Evolutionary conservation across 805 yeast genomes (phyloP).

Genomic region (Jamesozyma rosinii): DNA sequence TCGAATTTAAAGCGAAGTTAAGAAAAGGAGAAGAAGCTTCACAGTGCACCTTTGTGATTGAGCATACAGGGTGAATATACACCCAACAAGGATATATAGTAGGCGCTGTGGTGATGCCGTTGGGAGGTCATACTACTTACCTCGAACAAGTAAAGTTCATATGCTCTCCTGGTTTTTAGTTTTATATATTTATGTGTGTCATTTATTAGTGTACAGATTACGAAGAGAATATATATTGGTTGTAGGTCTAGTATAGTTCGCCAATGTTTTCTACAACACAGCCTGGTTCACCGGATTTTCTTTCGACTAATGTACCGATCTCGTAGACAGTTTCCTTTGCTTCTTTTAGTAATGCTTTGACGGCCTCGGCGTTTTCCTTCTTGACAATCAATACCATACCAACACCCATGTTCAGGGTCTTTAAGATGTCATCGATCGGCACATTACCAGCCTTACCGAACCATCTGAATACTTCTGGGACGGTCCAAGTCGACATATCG

Average conservation of each 20-base stretch:
- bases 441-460: constrained; percentile 85
- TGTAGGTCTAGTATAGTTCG: constrained; percentile 19
- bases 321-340: constrained; percentile 69
- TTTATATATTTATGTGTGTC: no score
- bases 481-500: constrained; percentile 71
- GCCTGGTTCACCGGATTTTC: constrained; percentile 42
- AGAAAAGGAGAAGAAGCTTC: neutral
- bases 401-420: constrained; percentile 91
- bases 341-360: constrained; percentile 42
- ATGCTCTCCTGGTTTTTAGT: no score
- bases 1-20: neutral
- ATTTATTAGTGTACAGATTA: neutral
- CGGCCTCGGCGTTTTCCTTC: constrained; percentile 51
- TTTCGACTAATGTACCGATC: constrained; percentile 52
- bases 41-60: no score
- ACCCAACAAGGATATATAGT: no score
- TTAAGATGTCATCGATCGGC: constrained; percentile 72
- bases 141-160: no score
- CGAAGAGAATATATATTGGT: neutral
- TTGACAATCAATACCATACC: constrained; percentile 91
- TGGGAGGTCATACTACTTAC: no score
- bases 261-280: constrained; percentile 46
- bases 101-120: no score
- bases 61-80: neutral
- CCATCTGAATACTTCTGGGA: constrained; percentile 90